Evolutionary conservation across 306 rosid genomes (phyloP).

Genomic region (Glycyrrhiza uralensis): DNA sequence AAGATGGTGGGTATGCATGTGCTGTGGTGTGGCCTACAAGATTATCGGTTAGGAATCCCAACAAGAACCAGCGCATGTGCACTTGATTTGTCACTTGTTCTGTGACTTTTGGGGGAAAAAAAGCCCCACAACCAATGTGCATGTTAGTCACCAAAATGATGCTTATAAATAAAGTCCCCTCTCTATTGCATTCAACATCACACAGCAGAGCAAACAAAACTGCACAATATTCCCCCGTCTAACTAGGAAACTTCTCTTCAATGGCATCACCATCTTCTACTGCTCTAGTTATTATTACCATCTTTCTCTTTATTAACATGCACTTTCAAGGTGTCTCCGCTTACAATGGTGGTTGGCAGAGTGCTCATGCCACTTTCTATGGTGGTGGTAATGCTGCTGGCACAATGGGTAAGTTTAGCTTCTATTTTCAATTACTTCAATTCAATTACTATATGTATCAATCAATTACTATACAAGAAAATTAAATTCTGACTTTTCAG

Average conservation of each 20-base stretch:
- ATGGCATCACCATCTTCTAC: constrained; percentile 44
- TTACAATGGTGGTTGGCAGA: constrained; percentile 56
- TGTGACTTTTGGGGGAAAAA: constrained; percentile 15
- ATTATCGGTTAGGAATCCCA: constrained; percentile 45
- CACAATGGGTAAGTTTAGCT: constrained; percentile 68
- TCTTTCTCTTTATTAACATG: constrained; percentile 19
- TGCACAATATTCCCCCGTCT: constrained; percentile 8
- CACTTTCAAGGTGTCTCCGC: constrained; percentile 33
- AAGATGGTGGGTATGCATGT: constrained; percentile 37
- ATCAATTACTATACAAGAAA: too few relatives aligned
- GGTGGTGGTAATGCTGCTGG: constrained; percentile 85
- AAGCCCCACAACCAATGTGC: neutral
- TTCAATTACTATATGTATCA: too few relatives aligned
- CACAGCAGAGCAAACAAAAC: constrained; percentile 15
- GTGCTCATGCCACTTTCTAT: constrained; percentile 81
- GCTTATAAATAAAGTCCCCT: constrained; percentile 46
- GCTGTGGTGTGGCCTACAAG: constrained; percentile 34
- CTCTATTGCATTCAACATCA: constrained; percentile 19
- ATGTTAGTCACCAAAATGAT: constrained; percentile 10
- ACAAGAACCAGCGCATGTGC: constrained; percentile 63
- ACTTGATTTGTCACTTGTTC: constrained; percentile 36
- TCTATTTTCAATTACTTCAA: too few relatives aligned
- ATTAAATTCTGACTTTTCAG: too few relatives aligned
- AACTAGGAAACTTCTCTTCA: neutral
- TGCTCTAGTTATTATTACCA: constrained; percentile 10